These are phyloP conservation scores for Punica granatum DNA, from an alignment of 345 rosid genomes.

Conservation along the genomic window DNA sequence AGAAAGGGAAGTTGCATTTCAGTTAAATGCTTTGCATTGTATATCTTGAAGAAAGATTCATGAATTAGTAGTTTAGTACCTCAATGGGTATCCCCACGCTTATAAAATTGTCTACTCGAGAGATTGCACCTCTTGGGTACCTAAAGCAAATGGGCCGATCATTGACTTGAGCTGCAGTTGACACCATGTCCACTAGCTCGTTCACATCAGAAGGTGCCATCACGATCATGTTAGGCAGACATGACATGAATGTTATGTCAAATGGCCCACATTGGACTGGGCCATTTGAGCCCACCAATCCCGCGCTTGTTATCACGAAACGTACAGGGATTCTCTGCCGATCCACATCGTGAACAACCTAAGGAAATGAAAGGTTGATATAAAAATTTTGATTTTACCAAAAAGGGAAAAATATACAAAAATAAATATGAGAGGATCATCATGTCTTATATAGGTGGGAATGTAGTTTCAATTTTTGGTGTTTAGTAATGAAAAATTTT, in stretches of 20 bases:
- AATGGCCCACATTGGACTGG: constrained; percentile 80
- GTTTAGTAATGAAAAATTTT: neutral
- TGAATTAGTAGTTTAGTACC: constrained; percentile 35
- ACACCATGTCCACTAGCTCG: constrained; percentile 84
- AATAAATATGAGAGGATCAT: neutral
- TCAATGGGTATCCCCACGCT: constrained; percentile 57
- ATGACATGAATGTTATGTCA: constrained; percentile 90
- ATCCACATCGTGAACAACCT: constrained; percentile 92
- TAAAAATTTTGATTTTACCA: constrained; percentile 5
- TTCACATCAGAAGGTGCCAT: constrained; percentile 95
- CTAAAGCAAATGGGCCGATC: constrained; percentile 88
- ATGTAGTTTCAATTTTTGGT: neutral
- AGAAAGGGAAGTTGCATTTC: neutral
- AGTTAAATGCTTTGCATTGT: neutral
- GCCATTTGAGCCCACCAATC: constrained; percentile 88
- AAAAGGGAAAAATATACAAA: neutral
- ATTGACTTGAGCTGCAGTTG: constrained; percentile 60
- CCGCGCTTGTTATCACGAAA: constrained; percentile 81
- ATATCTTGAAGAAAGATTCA: neutral
- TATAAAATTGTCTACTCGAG: constrained; percentile 33
- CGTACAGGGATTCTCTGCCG: constrained; percentile 82
- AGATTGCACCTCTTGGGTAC: constrained; percentile 74
- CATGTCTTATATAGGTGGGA: neutral
- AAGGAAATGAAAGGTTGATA: neutral
- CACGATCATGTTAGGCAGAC: constrained; percentile 91